phyloP scores from a whole-genome alignment of 2,329 filamentous ascomycete genomes.

The Penicillium rolfsii region DNA sequence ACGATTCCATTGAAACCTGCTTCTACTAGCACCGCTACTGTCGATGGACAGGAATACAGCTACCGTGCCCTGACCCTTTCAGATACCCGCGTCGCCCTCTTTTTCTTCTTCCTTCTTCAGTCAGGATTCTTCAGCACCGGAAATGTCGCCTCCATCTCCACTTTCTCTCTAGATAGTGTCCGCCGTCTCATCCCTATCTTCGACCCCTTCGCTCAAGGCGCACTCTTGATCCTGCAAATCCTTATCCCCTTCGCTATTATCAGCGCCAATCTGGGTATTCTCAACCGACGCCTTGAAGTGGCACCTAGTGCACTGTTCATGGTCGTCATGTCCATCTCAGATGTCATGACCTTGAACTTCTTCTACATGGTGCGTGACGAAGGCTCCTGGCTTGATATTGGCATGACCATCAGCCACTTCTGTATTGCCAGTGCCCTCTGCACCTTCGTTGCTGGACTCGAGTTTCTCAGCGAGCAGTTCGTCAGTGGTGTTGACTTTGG shows the following conservation, averaged over 20 bases:
- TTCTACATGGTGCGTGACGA: constrained; percentile 98
- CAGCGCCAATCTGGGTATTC: constrained; percentile 88
- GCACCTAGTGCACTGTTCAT: constrained; percentile 91
- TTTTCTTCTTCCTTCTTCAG: constrained; percentile 93
- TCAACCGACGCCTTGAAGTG: constrained; percentile 82
- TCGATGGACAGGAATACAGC: constrained; percentile 37
- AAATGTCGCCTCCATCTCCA: constrained; percentile 90
- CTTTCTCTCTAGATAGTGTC: constrained; percentile 91
- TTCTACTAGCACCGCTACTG: constrained; percentile 40
- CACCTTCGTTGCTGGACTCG: constrained; percentile 85
- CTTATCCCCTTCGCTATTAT: constrained; percentile 92
- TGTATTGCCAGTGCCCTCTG: constrained; percentile 86
- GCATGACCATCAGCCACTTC: constrained; percentile 94
- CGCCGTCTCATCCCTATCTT: constrained; percentile 86
- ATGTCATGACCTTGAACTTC: constrained; percentile 91
- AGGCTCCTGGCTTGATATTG: constrained; percentile 96
- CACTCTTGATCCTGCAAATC: constrained; percentile 83
- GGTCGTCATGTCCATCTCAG: constrained; percentile 87
- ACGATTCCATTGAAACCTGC: constrained; percentile 26
- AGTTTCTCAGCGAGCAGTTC: constrained; percentile 81
- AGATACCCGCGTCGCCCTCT: constrained; percentile 87
- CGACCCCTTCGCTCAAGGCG: constrained; percentile 88
- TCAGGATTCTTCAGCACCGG: constrained; percentile 97
- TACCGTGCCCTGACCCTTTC: constrained; percentile 74
- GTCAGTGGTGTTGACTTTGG: constrained; percentile 73